Evolutionary conservation across 768 basidiomycete genomes (phyloP).

Genomic region (Leccinum rimulosum): DNA sequence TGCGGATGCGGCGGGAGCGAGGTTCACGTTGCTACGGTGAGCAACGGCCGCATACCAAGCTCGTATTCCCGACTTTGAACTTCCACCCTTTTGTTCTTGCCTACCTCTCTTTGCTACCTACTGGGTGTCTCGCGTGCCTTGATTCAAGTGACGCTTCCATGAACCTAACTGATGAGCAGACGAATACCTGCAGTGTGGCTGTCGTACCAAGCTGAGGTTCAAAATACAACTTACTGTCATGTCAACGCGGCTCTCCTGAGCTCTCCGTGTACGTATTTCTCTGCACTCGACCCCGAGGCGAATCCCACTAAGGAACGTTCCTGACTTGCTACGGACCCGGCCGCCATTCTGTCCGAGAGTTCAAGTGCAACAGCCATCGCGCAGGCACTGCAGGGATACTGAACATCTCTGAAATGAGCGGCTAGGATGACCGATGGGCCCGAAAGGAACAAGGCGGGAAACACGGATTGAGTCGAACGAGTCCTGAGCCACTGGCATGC

Average conservation of each 20-base stretch:
- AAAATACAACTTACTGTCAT: neutral
- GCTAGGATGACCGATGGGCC: neutral
- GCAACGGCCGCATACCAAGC: neutral
- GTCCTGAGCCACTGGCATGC: neutral
- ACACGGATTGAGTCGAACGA: neutral
- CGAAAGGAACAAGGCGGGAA: neutral
- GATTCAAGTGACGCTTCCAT: neutral
- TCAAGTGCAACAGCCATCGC: neutral
- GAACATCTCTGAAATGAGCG: neutral
- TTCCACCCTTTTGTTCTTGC: neutral
- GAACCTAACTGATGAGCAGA: neutral
- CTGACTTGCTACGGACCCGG: neutral
- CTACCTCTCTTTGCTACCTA: neutral
- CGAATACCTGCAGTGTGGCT: neutral
- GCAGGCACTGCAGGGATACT: neutral
- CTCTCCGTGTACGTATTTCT: constrained; percentile 1
- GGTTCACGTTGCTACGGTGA: constrained; percentile 6
- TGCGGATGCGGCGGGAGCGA: constrained; percentile 1
- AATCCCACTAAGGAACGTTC: neutral
- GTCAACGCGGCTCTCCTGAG: neutral
- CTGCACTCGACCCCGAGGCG: neutral
- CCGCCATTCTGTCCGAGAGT: neutral
- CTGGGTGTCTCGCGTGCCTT: neutral
- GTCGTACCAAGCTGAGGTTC: neutral
- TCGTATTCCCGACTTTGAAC: neutral